Conservation (phyloP, 2,329 filamentous ascomycete species). For the Hymenoscyphus scutula region DNA sequence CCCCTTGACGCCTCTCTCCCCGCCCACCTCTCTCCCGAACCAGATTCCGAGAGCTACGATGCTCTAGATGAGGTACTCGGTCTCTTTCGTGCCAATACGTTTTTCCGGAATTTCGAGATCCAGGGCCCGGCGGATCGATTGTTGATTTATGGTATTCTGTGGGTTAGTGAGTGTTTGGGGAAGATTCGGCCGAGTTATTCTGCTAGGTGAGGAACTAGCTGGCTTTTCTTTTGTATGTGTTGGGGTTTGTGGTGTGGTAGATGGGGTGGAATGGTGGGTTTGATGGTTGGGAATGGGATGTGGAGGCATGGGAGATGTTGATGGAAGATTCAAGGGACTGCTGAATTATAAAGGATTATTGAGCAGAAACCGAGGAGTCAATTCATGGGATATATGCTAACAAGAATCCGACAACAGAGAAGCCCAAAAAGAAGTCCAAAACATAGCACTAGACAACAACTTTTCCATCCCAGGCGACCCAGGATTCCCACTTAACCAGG, state of each 20-base stretch:
- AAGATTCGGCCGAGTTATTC: constrained; percentile 78
- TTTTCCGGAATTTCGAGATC: constrained; percentile 99
- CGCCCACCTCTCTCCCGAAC: constrained; percentile 60
- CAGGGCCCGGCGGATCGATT: constrained; percentile 92
- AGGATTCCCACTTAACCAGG: constrained; percentile 90
- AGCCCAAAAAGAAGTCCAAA: constrained; percentile 74
- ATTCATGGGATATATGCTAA: constrained; percentile 6
- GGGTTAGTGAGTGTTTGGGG: constrained; percentile 82
- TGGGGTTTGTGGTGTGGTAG: neutral
- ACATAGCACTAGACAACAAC: constrained; percentile 85
- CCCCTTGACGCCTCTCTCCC: constrained; percentile 51
- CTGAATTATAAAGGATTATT: neutral
- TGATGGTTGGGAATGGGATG: neutral
- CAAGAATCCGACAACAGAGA: constrained; percentile 37
- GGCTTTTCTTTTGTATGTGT: constrained; percentile 30
- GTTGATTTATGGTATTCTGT: constrained; percentile 94
- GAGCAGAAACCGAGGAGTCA: too few species aligned
- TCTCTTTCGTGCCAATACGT: constrained; percentile 95
- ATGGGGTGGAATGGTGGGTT: neutral
- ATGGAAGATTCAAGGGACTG: neutral
- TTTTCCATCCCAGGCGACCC: constrained; percentile 95
- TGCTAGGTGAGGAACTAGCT: constrained; percentile 59
- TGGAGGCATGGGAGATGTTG: too few species aligned
- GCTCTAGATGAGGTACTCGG: constrained; percentile 90
- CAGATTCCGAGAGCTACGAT: constrained; percentile 91